phyloP scores from a whole-genome alignment of 2,329 filamentous ascomycete species.

The Trichoderma sp. region DNA sequence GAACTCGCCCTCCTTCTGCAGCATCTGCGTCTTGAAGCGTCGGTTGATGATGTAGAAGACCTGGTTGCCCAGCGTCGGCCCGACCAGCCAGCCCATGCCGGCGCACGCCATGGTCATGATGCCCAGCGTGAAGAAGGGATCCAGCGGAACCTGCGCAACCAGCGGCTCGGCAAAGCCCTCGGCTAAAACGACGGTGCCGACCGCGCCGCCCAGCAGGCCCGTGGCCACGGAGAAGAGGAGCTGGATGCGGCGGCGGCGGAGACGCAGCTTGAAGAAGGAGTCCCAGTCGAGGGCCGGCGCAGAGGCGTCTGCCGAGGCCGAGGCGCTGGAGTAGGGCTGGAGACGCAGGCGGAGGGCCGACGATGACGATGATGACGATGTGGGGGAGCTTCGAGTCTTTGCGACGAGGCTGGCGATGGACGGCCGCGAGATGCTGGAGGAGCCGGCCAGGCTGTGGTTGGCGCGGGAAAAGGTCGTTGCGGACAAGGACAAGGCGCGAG shows the following conservation, averaged over 20 bases:
- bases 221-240: conserved; percentile 73
- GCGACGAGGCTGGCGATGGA: conserved; percentile 25
- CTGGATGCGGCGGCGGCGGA: conserved; percentile 81
- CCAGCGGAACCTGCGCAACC: conserved; percentile 74
- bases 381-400: conserved; percentile 12
- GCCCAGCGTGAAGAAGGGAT: conserved; percentile 84
- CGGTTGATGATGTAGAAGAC: conserved; percentile 79
- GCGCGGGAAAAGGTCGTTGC: conserved; percentile 3
- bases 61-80: conserved; percentile 78
- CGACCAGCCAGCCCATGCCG: conserved; percentile 84
- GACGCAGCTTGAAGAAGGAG: conserved; percentile 87
- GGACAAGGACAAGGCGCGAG: conserved; percentile 16
- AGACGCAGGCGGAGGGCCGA: conserved; percentile 29
- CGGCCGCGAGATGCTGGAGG: conserved; percentile 1
- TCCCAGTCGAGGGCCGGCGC: conserved; percentile 72
- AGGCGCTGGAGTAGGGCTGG: conserved; percentile 29
- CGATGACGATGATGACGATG: conserved; percentile 1
- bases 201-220: conserved; percentile 63
- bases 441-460: conserved; percentile 21
- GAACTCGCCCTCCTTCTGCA: conserved; percentile 90
- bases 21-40: conserved; percentile 72
- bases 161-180: conserved; percentile 73
- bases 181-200: conserved; percentile 68
- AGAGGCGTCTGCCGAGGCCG: not conserved
- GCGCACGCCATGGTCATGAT: conserved; percentile 76